Evolutionary conservation across 177 flowering plant species (phyloP).

Genomic region (Vitis hybrid): DNA sequence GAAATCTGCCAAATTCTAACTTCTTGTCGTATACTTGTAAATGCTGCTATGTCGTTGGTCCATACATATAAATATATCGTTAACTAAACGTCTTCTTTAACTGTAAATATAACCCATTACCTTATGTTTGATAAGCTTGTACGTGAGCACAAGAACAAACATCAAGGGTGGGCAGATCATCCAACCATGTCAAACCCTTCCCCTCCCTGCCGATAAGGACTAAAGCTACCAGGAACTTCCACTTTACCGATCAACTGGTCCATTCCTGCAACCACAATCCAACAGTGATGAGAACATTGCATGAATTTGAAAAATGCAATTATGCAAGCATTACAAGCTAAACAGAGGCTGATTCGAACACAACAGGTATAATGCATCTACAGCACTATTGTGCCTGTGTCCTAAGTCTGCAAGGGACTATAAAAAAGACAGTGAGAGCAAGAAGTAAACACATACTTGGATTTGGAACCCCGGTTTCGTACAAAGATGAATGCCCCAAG

Average conservation of each 20-base stretch:
- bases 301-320: not conserved
- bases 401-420: too few relatives aligned
- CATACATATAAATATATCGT: not conserved
- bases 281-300: too few relatives aligned
- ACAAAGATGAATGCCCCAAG: slow-evolving; percentile 47
- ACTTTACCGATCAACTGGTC: slow-evolving; percentile 23
- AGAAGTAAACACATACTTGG: slow-evolving; percentile 4
- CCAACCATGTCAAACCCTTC: not conserved
- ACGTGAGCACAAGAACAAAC: not conserved
- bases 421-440: not conserved
- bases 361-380: too few relatives aligned
- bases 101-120: not conserved
- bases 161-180: too few relatives aligned
- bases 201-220: slow-evolving; percentile 5
- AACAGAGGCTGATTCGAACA: not conserved
- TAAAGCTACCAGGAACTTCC: slow-evolving; percentile 22
- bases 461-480: slow-evolving; percentile 16
- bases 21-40: slow-evolving; percentile 5
- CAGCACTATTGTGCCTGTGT: too few relatives aligned
- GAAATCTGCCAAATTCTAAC: slow-evolving; percentile 8
- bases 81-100: not conserved
- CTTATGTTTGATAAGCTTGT: not conserved
- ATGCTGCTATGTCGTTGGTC: not conserved
- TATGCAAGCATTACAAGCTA: not conserved
- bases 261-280: slow-evolving; percentile 15